phyloP scores from a whole-genome alignment of 129 eudicot genomes.

The Escallonia rubra region DNA sequence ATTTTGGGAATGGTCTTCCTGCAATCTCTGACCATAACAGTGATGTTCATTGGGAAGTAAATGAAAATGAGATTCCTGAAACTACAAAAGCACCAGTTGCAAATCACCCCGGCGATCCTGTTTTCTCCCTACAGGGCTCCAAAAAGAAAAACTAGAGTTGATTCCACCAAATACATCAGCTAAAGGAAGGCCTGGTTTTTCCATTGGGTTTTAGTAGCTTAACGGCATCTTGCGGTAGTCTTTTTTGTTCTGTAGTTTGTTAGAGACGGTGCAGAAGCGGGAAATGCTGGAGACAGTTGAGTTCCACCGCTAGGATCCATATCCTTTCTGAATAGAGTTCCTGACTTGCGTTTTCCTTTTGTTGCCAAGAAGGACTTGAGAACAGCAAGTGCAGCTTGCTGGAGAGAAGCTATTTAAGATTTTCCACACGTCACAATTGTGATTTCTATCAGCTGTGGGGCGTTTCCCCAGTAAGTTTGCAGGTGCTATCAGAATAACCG shows the following conservation, averaged over 20 bases:
- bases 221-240: not conserved
- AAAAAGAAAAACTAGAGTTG: constrained; percentile 28
- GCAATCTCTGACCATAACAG: constrained; percentile 12
- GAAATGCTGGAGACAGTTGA: no score
- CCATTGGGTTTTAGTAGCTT: constrained; percentile 11
- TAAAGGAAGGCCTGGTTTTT: not conserved
- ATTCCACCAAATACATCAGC: not conserved
- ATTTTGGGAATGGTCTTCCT: constrained; percentile 5
- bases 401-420: no score
- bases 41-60: not conserved
- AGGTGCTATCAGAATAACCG: no score
- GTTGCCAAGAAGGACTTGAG: no score
- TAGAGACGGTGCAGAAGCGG: no score
- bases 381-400: no score
- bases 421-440: no score
- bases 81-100: not conserved
- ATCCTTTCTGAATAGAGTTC: no score
- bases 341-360: no score
- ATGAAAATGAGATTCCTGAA: constrained; percentile 13
- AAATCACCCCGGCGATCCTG: constrained; percentile 33
- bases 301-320: no score
- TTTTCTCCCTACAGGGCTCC: constrained; percentile 62
- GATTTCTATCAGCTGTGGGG: no score
- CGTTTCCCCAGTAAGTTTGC: no score
- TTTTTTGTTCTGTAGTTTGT: not conserved